phyloP scores from a whole-genome alignment of 164 flowering plant genomes.

The Aristolochia californica region DNA sequence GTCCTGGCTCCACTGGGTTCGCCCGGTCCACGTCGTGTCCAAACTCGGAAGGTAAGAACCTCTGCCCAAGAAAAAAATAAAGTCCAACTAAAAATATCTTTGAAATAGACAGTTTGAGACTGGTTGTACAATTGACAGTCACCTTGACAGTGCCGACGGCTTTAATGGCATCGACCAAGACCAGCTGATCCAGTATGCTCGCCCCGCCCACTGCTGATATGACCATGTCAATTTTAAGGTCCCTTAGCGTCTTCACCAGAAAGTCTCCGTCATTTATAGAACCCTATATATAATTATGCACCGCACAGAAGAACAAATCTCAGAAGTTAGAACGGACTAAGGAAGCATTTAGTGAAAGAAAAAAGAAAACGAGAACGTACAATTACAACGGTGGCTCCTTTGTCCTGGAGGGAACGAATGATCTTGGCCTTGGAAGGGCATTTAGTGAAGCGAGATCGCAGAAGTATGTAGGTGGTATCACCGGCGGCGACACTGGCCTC shows the following conservation, averaged over 20 bases:
- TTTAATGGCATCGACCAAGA: slow-evolving; percentile 38
- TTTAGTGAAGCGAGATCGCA: slow-evolving; percentile 12
- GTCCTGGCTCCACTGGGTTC: slow-evolving; percentile 65
- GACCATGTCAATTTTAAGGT: slow-evolving; percentile 41
- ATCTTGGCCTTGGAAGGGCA: slow-evolving; percentile 23
- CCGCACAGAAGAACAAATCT: too few species aligned
- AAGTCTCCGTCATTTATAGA: slow-evolving; percentile 23
- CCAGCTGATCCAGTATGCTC: slow-evolving; percentile 29
- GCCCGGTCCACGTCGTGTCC: slow-evolving; percentile 69
- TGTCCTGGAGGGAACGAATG: slow-evolving; percentile 29
- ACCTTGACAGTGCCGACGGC: slow-evolving; percentile 56
- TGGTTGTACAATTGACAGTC: too few species aligned
- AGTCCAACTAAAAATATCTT: background rate
- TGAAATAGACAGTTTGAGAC: too few species aligned
- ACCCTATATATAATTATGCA: too few species aligned
- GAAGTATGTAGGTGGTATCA: slow-evolving; percentile 34
- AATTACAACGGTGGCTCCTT: slow-evolving; percentile 36
- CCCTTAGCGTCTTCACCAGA: slow-evolving; percentile 38
- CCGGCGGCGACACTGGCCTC: slow-evolving; percentile 41
- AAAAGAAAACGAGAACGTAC: slow-evolving; percentile 10
- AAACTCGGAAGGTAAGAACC: slow-evolving; percentile 71
- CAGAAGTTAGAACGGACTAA: too few species aligned
- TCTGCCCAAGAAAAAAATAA: slow-evolving; percentile 21
- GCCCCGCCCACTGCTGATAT: slow-evolving; percentile 61
- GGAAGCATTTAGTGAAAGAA: too few species aligned